A percentile compares a stretch with the other conserved stretches of the same genome.
These are phyloP conservation scores for Balansia obtecta DNA, from an alignment of 2,329 filamentous ascomycete genomes.

Conservation along the genomic window DNA sequence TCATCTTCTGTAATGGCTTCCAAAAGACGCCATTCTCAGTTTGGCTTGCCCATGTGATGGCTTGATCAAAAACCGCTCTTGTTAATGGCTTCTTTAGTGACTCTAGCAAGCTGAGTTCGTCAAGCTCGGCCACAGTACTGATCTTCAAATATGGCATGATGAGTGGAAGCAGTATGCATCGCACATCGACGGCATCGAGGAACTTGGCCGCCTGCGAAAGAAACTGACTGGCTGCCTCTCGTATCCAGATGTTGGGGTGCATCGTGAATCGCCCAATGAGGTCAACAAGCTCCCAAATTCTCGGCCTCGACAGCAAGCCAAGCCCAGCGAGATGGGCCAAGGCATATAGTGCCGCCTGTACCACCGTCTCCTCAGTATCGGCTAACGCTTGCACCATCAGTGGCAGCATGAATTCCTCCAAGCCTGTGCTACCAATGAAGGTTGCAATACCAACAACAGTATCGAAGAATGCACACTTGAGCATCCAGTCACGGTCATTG, in stretches of 20 bases:
- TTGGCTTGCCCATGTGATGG: conserved; percentile 74
- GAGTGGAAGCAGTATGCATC: conserved; percentile 72
- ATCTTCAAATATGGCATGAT: conserved; percentile 73
- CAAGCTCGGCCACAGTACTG: conserved; percentile 50
- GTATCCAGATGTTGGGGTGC: conserved; percentile 92
- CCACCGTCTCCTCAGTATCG: conserved; percentile 86
- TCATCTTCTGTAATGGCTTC: conserved; percentile 61
- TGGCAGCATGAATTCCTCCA: conserved; percentile 92
- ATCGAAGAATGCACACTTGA: conserved; percentile 95
- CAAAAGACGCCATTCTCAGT: conserved; percentile 77
- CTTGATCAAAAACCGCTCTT: conserved; percentile 71
- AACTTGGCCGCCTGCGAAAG: conserved; percentile 64
- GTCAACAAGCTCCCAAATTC: conserved; percentile 78
- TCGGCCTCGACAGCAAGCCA: conserved; percentile 73
- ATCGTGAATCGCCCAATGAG: conserved; percentile 75
- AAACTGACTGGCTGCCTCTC: conserved; percentile 79
- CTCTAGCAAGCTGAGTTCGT: conserved; percentile 65
- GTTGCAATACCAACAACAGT: conserved; percentile 86
- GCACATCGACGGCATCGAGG: conserved; percentile 65
- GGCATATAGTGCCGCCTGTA: conserved; percentile 80
- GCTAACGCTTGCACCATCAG: conserved; percentile 92
- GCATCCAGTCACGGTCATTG: conserved; percentile 90
- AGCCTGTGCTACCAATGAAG: conserved; percentile 75
- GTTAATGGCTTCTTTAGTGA: conserved; percentile 72
- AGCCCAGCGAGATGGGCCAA: conserved; percentile 79